phyloP scores from a whole-genome alignment of 106 monocot genomes.

The Iris macrosiphon region DNA sequence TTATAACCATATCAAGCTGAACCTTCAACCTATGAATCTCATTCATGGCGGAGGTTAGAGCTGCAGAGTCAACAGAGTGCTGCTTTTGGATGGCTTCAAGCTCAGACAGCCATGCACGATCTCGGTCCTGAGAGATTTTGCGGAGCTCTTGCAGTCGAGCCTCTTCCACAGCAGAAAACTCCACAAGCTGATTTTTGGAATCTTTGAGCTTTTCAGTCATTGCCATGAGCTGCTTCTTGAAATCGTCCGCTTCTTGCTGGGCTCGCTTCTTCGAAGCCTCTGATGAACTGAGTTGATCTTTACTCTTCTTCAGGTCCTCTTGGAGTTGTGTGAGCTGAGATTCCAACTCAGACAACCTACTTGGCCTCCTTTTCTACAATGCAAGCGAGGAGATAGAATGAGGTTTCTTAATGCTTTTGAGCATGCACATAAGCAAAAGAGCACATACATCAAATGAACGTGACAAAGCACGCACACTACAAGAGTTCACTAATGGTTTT shows the following conservation, averaged over 20 bases:
- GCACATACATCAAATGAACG: background rate
- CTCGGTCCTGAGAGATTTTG: slow-evolving; percentile 64
- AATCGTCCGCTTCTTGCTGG: slow-evolving; percentile 61
- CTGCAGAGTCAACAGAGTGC: slow-evolving; percentile 44
- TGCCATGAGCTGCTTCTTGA: slow-evolving; percentile 37
- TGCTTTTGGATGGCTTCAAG: slow-evolving; percentile 78
- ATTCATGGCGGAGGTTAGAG: slow-evolving; percentile 35
- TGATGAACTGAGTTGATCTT: slow-evolving; percentile 55
- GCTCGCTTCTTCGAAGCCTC: slow-evolving; percentile 47
- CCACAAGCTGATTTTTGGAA: slow-evolving; percentile 40
- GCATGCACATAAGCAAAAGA: background rate
- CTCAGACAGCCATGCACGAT: slow-evolving; percentile 79
- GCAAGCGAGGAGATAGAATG: background rate
- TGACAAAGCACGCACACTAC: background rate
- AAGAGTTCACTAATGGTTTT: background rate
- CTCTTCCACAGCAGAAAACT: slow-evolving; percentile 59
- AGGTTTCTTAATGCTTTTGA: background rate
- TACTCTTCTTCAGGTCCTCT: slow-evolving; percentile 73
- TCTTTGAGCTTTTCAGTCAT: slow-evolving; percentile 47
- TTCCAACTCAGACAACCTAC: slow-evolving; percentile 54
- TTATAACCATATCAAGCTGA: slow-evolving; percentile 40
- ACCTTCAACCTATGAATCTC: slow-evolving; percentile 60
- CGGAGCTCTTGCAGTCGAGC: slow-evolving; percentile 59
- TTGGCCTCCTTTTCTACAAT: slow-evolving; percentile 47
- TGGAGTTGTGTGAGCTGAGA: slow-evolving; percentile 50